A percentile compares a stretch with the other conserved stretches of the same genome.
These are phyloP conservation scores for Fomitopsis palustris DNA, from an alignment of 1,284 basidiomycete genomes.

Conservation along the genomic window DNA sequence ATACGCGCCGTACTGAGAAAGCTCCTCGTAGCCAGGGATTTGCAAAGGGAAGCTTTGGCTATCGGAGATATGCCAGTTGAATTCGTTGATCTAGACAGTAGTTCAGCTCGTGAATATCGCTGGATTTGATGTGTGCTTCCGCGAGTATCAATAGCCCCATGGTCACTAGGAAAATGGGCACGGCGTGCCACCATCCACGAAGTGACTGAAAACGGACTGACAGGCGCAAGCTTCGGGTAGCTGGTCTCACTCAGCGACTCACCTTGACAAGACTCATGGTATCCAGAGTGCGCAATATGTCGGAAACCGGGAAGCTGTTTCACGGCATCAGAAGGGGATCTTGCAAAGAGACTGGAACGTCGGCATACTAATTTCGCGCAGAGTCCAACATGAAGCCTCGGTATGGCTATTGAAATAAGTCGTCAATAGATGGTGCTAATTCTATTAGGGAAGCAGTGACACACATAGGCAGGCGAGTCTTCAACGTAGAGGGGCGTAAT, in stretches of 20 bases:
- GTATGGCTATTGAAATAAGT: conserved; percentile 46
- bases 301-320: conserved; percentile 57
- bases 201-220: too few relatives aligned
- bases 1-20: conserved; percentile 73
- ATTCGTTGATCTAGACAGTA: conserved; percentile 39
- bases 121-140: too few relatives aligned
- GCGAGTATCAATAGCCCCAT: too few relatives aligned
- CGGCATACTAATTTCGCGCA: conserved; percentile 50
- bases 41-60: conserved; percentile 75
- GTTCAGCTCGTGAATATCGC: too few relatives aligned
- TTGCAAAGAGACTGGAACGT: neutral
- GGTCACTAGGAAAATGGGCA: too few relatives aligned
- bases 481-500: conserved; percentile 57
- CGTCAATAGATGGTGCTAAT: neutral
- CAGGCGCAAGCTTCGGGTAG: too few relatives aligned
- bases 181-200: too few relatives aligned
- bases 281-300: conserved; percentile 76
- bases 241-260: neutral
- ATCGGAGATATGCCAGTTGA: conserved; percentile 83
- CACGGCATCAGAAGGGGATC: neutral
- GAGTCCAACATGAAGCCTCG: conserved; percentile 86
- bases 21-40: conserved; percentile 57
- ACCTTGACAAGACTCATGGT: conserved; percentile 89
- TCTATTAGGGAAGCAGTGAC: conserved; percentile 4
- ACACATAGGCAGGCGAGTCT: conserved; percentile 65